phyloP scores from a whole-genome alignment of 306 rosid genomes.

The Erythrophleum fordii region DNA sequence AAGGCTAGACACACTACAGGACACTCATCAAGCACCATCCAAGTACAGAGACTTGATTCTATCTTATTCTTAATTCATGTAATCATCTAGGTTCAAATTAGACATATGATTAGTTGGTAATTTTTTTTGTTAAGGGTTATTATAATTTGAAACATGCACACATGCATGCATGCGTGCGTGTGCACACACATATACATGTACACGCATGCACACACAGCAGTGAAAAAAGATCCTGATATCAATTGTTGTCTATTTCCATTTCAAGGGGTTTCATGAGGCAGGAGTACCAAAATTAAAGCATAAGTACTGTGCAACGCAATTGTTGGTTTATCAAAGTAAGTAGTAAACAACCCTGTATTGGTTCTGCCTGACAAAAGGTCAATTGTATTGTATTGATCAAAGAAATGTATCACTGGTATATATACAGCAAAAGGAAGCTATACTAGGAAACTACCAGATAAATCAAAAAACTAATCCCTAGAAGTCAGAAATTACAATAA shows the following conservation, averaged over 20 bases:
- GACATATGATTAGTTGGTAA: neutral
- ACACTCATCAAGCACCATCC: neutral
- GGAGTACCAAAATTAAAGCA: neutral
- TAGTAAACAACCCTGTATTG: neutral
- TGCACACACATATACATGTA: neutral
- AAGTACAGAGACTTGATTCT: neutral
- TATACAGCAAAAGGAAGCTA: neutral
- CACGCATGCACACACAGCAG: neutral
- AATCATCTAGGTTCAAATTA: neutral
- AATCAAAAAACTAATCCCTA: neutral
- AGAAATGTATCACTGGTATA: neutral
- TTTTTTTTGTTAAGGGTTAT: too few relatives aligned
- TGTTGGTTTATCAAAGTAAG: neutral
- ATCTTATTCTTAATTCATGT: neutral
- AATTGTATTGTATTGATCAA: neutral
- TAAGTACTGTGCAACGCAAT: neutral
- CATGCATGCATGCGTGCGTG: too few relatives aligned
- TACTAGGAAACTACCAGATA: neutral
- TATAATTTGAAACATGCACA: too few relatives aligned
- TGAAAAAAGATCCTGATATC: neutral
- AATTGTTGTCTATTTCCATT: neutral
- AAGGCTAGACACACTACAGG: neutral
- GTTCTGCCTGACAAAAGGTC: neutral
- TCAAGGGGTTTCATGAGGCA: constrained; percentile 12
- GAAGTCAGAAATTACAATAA: neutral